phyloP scores from a whole-genome alignment of 345 rosid species.

The Trapa incisa region DNA sequence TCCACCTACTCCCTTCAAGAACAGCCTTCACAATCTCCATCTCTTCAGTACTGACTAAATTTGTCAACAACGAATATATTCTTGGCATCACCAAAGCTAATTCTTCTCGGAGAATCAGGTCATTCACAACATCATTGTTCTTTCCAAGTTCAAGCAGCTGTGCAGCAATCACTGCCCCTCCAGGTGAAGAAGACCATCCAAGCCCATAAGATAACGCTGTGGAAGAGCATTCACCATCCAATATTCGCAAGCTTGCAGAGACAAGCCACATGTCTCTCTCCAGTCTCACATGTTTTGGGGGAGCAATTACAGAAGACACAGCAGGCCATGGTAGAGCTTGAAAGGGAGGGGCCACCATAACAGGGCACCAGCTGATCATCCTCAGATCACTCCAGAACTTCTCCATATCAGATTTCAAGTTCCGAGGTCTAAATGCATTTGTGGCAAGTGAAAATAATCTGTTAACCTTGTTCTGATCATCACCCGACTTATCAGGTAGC shows the following conservation, averaged over 20 bases:
- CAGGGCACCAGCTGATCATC: slow-evolving; percentile 95
- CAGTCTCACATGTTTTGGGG: slow-evolving; percentile 84
- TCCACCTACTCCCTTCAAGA: slow-evolving; percentile 97
- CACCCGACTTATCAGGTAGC: slow-evolving; percentile 56
- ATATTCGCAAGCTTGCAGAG: slow-evolving; percentile 89
- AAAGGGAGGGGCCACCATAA: slow-evolving; percentile 74
- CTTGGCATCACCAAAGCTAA: slow-evolving; percentile 86
- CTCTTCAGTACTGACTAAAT: slow-evolving; percentile 76
- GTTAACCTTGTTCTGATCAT: slow-evolving; percentile 51
- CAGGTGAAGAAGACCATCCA: slow-evolving; percentile 88
- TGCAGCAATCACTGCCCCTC: slow-evolving; percentile 89
- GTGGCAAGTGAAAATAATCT: slow-evolving; percentile 76
- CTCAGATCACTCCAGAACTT: slow-evolving; percentile 83
- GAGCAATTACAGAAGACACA: slow-evolving; percentile 76
- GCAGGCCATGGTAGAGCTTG: slow-evolving; percentile 78
- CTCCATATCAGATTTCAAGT: slow-evolving; percentile 60
- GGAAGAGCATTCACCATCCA: slow-evolving; percentile 92
- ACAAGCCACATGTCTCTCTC: slow-evolving; percentile 80
- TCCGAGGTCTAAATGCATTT: slow-evolving; percentile 68
- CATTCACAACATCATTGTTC: slow-evolving; percentile 67
- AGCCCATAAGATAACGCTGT: slow-evolving; percentile 75
- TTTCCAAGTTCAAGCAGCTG: slow-evolving; percentile 97
- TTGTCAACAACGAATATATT: slow-evolving; percentile 60
- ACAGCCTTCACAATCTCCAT: slow-evolving; percentile 92
- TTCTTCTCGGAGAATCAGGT: slow-evolving; percentile 71